phyloP scores from a whole-genome alignment of 2,329 filamentous ascomycete genomes.

The Alternaria sp. region DNA sequence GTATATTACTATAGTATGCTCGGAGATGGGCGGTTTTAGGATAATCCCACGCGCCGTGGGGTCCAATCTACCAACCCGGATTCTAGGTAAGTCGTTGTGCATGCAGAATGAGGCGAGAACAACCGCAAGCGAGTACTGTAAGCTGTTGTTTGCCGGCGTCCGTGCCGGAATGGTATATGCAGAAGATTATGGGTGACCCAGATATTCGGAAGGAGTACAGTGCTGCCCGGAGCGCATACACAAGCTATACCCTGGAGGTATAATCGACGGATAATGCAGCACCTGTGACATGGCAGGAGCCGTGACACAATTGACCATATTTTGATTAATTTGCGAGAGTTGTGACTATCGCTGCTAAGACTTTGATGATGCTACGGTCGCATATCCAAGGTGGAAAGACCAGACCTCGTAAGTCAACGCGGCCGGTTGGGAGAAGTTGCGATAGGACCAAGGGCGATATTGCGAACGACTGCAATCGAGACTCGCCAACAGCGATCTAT shows the following conservation, averaged over 20 bases:
- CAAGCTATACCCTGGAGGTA: not conserved
- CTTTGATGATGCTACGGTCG: not conserved
- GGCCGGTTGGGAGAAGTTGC: not conserved
- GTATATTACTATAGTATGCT: not conserved
- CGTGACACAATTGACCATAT: not conserved
- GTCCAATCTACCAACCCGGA: not conserved
- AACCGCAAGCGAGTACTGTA: not conserved
- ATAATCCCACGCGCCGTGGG: not conserved
- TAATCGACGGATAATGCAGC: not conserved
- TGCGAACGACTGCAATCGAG: not conserved
- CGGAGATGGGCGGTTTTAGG: not conserved
- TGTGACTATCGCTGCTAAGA: not conserved
- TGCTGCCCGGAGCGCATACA: not conserved
- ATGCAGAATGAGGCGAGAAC: constrained; percentile 3
- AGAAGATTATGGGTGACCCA: not conserved
- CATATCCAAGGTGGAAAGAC: not conserved
- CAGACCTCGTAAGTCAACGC: not conserved
- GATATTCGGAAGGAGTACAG: not conserved
- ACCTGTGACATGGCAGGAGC: not conserved
- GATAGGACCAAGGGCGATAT: not conserved
- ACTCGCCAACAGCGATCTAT: not conserved
- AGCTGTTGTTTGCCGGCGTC: constrained; percentile 18
- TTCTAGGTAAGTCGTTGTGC: not conserved
- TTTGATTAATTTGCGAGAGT: not conserved
- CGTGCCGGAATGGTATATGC: constrained; percentile 19